Percentiles rank a stretch among this genome's conserved stretches.
Evolutionary conservation across 73 alveolate genomes (phyloP).

Genomic region (Tetrahymena elliotti): DNA sequence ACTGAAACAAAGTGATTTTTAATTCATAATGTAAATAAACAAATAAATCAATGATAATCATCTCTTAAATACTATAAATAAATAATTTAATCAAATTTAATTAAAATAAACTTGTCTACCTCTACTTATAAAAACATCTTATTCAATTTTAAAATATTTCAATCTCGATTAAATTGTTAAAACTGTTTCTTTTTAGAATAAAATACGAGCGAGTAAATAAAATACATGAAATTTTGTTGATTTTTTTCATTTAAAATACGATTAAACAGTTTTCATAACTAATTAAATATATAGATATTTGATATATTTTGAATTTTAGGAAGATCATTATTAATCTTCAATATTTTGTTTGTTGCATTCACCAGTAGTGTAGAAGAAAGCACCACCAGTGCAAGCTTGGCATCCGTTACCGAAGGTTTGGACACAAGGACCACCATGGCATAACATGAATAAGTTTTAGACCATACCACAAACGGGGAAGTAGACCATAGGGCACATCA

Average conservation of each 20-base stretch:
- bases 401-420: background rate
- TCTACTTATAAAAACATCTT: no score
- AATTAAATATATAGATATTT: no score
- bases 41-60: background rate
- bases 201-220: background rate
- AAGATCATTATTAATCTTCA: background rate
- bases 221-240: background rate
- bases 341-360: background rate
- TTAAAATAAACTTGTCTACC: no score
- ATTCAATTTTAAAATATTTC: no score
- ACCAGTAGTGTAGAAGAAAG: background rate
- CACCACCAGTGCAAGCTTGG: background rate
- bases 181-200: background rate
- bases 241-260: background rate
- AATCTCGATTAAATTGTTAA: no score
- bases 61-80: background rate
- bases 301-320: no score
- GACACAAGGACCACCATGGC: constrained; percentile 1
- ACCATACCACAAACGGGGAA: background rate
- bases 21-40: background rate
- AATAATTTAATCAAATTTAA: no score
- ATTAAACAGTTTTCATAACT: background rate
- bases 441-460: background rate
- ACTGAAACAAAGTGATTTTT: background rate
- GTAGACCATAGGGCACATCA: background rate